Conservation (phyloP, 75 land plant genomes). For the Adiantum capillusveneris region DNA sequence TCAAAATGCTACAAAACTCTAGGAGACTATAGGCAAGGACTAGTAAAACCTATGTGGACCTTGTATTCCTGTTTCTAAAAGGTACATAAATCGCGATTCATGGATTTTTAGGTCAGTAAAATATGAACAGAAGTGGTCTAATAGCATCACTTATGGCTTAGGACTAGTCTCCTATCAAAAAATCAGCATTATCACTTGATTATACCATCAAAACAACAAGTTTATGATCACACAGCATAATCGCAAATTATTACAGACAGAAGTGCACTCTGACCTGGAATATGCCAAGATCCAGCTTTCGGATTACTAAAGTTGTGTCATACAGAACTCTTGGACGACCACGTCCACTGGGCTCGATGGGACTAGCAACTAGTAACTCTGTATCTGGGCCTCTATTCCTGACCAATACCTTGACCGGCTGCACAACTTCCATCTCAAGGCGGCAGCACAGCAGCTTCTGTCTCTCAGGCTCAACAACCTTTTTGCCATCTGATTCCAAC, state of each 20-base stretch:
- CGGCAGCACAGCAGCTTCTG: constrained; percentile 15
- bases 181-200: neutral
- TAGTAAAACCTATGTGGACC: too few relatives aligned
- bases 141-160: too few relatives aligned
- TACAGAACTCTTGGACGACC: constrained; percentile 26
- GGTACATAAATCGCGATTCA: too few relatives aligned
- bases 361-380: constrained; percentile 23
- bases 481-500: constrained; percentile 18
- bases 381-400: constrained; percentile 24
- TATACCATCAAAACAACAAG: too few relatives aligned
- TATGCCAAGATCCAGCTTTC: constrained; percentile 21
- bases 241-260: neutral
- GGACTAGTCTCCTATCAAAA: too few relatives aligned
- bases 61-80: too few relatives aligned
- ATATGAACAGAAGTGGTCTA: too few relatives aligned
- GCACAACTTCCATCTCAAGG: constrained; percentile 10
- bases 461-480: constrained; percentile 15
- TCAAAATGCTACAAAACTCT: too few relatives aligned
- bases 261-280: constrained; percentile 12
- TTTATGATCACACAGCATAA: too few relatives aligned
- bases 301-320: constrained; percentile 22
- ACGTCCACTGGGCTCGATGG: constrained; percentile 21
- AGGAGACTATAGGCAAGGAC: too few relatives aligned
- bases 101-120: too few relatives aligned
- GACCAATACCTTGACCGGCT: constrained; percentile 19